These are phyloP conservation scores for Verticillium nubilum DNA, from an alignment of 2,329 filamentous ascomycete species.

Conservation along the genomic window DNA sequence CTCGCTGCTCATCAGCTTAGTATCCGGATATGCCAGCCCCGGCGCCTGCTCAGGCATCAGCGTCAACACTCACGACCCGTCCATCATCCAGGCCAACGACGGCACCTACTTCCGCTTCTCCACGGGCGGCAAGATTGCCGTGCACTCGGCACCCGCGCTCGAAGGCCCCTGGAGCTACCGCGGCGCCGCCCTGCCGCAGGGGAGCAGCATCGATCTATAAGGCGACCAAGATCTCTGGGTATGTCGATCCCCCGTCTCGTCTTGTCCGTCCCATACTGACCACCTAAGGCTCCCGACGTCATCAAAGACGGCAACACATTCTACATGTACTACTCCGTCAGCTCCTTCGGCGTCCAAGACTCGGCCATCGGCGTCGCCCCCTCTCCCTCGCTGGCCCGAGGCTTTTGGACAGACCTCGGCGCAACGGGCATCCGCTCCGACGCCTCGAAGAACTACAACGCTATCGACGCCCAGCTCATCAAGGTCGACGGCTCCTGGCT, in stretches of 20 bases:
- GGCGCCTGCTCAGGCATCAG: slow-evolving; percentile 30
- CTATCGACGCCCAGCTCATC: slow-evolving; percentile 55
- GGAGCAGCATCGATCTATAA: slow-evolving; percentile 31
- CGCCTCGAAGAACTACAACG: slow-evolving; percentile 43
- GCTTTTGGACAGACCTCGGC: slow-evolving; percentile 56
- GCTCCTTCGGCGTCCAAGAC: slow-evolving; percentile 53
- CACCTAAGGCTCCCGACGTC: slow-evolving; percentile 56
- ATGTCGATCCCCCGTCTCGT: slow-evolving; percentile 1
- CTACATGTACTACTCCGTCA: slow-evolving; percentile 66
- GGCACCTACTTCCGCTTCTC: slow-evolving; percentile 37
- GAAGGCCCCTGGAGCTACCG: slow-evolving; percentile 35
- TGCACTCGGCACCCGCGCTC: slow-evolving; percentile 29
- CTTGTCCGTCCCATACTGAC: background rate
- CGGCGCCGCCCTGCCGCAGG: slow-evolving; percentile 30
- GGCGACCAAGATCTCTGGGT: slow-evolving; percentile 39
- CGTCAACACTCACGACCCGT: slow-evolving; percentile 30
- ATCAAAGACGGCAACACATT: slow-evolving; percentile 50
- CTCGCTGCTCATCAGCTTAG: background rate
- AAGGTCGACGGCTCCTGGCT: slow-evolving; percentile 28
- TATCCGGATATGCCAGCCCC: slow-evolving; percentile 20
- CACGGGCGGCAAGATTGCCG: slow-evolving; percentile 33
- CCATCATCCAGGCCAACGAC: slow-evolving; percentile 30
- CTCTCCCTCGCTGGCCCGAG: slow-evolving; percentile 40
- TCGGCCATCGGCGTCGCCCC: slow-evolving; percentile 55
- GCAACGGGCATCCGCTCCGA: slow-evolving; percentile 43